Evolutionary conservation across 2,329 filamentous ascomycete species (phyloP), one percentile per base, ranked within the genome.

Genomic region (Pseudodiploospora longispora): DNA sequence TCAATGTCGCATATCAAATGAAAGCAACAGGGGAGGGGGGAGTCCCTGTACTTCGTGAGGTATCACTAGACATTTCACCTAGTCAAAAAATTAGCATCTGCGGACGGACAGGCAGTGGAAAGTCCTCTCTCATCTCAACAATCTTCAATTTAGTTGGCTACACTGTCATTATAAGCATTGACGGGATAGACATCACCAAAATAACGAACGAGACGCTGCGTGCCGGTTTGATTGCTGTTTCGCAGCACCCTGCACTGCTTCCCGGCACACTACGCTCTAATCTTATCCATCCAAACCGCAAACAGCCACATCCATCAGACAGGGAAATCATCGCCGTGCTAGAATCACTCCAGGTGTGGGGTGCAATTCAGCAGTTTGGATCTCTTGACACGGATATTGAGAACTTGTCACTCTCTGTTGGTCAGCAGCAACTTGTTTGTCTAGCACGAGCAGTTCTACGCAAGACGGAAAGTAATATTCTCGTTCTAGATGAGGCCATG

Each of bases 61-160:
- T 46, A 12, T 43, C 7, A 44, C 53, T 47, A 40, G 46, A 7
- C 10, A 45, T 44, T 5, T 12, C 34, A 10, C 27, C 38, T 31
- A 40, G 39, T 19, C 44, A 47, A 40, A 64, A 62, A 42, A 50
- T 65, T 9, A 63, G 56, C 10, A 52, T 67, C 10, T 61, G 61
- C 33, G 64, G 64, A 5, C 53, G 63, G 3, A 64, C 62, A 1
- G 63, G 60, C 12, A 59, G 57, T 40, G 55, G 55, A 9, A 57
- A 55, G 38, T 52, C 50, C 37, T 55, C 55, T 6, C 42, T 56
- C 2, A 30, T 56, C 30, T 46, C 52, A 10, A 49, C 51, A 9
- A n/a, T 55, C 0, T 39, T 50, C 4, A 43, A 44, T 6, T 41
- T 53, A 9, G 36, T 53, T 2, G 44, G 47, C 2, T 43, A 48